phyloP scores from a whole-genome alignment of 495 filamentous ascomycete species.

The Acidiella bohemica region DNA sequence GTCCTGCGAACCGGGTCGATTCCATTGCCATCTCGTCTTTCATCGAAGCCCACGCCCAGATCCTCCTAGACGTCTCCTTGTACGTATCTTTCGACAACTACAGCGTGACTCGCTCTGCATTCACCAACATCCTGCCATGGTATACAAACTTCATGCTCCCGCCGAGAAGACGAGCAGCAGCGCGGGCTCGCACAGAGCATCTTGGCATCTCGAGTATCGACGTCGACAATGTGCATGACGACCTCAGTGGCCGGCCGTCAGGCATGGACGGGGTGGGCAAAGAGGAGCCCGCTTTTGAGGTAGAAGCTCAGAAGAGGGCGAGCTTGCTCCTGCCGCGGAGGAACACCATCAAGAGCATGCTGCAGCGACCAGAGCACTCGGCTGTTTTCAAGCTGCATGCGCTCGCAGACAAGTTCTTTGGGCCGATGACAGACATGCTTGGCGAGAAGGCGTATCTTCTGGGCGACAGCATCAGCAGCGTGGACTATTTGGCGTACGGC shows the following conservation, averaged over 20 bases:
- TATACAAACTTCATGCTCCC: slow-evolving; percentile 72
- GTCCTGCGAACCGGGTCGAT: slow-evolving; percentile 2
- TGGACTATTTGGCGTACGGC: slow-evolving; percentile 68
- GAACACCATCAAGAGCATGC: slow-evolving; percentile 21
- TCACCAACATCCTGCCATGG: slow-evolving; percentile 62
- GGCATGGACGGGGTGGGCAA: slow-evolving; percentile 11
- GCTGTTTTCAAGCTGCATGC: slow-evolving; percentile 56
- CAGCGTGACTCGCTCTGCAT: slow-evolving; percentile 57
- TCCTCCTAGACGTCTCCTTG: slow-evolving; percentile 37
- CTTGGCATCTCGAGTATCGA: slow-evolving; percentile 57
- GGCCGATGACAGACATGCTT: slow-evolving; percentile 52
- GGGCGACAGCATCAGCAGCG: slow-evolving; percentile 37
- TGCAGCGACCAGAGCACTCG: slow-evolving; percentile 25
- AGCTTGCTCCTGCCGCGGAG: slow-evolving; percentile 23
- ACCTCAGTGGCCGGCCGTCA: slow-evolving; percentile 7
- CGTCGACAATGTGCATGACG: slow-evolving; percentile 35
- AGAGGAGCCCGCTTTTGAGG: slow-evolving; percentile 3
- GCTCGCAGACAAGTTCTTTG: slow-evolving; percentile 52
- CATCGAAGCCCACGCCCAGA: slow-evolving; percentile 20
- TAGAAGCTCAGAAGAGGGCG: slow-evolving; percentile 12
- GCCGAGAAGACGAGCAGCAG: slow-evolving; percentile 48
- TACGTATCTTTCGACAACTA: slow-evolving; percentile 85
- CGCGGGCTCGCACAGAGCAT: slow-evolving; percentile 55
- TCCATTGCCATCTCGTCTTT: slow-evolving; percentile 16
- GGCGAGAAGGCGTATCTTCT: slow-evolving; percentile 44